These are phyloP conservation scores for Monsonia emarginata DNA, from an alignment of 441 rosid genomes.

Conservation along the genomic window DNA sequence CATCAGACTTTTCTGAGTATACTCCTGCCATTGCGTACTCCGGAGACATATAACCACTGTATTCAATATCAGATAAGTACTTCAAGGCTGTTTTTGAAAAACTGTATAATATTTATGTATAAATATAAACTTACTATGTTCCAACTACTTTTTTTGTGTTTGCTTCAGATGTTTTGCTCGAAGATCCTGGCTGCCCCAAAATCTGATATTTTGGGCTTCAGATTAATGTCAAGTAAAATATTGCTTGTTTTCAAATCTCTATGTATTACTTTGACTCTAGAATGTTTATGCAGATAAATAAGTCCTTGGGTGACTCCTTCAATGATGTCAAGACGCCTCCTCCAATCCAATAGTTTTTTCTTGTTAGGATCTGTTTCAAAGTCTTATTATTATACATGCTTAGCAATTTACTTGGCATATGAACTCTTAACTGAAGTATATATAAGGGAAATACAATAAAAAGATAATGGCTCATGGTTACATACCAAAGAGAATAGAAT, in stretches of 20 bases:
- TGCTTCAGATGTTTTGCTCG: not conserved
- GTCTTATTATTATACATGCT: not conserved
- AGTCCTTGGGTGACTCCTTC: not conserved
- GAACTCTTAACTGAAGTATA: too few relatives aligned
- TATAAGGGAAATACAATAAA: not conserved
- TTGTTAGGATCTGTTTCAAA: not conserved
- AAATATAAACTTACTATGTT: not conserved
- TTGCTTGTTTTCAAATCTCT: not conserved
- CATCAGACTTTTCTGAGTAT: not conserved
- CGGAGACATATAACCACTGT: not conserved
- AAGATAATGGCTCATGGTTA: not conserved
- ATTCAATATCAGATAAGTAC: not conserved
- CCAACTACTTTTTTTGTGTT: not conserved
- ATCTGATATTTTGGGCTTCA: not conserved
- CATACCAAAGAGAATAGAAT: not conserved
- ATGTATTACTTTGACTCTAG: not conserved
- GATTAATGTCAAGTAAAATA: not conserved
- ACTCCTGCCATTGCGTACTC: not conserved
- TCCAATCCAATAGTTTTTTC: not conserved
- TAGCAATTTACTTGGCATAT: too few relatives aligned
- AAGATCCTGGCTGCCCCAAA: not conserved
- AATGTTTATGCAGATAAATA: not conserved
- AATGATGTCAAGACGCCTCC: not conserved
- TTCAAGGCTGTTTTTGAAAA: too few relatives aligned
- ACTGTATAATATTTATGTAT: too few relatives aligned